Evolutionary conservation across 345 rosid species (phyloP).

Genomic region (Aquilaria sinensis): DNA sequence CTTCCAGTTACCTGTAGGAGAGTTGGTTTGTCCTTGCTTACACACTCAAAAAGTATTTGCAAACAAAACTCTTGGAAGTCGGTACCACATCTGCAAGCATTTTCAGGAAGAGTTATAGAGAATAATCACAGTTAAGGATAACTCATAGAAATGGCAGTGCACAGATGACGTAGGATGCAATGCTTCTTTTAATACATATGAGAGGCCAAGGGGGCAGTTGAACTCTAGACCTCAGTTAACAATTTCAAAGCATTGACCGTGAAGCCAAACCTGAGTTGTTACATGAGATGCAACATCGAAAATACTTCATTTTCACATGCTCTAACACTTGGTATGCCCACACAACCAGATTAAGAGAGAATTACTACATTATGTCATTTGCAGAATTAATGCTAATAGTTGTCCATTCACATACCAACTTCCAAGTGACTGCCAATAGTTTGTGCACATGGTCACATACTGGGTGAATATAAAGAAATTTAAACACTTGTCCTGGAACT

Average conservation of each 20-base stretch:
- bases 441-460: too few species aligned
- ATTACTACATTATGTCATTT: too few species aligned
- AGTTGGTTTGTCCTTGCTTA: constrained; percentile 96
- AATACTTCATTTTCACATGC: background rate
- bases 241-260: background rate
- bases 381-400: too few species aligned
- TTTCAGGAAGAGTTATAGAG: constrained; percentile 7
- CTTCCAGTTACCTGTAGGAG: constrained; percentile 67
- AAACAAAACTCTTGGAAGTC: constrained; percentile 94
- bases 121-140: background rate
- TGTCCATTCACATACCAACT: too few species aligned
- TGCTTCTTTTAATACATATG: too few species aligned
- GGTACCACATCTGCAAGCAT: constrained; percentile 58
- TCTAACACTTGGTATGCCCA: too few species aligned
- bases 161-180: background rate
- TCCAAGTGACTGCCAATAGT: too few species aligned
- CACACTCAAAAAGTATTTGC: constrained; percentile 90
- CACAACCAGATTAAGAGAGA: too few species aligned
- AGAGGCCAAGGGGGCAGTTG: background rate
- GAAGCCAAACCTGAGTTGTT: background rate
- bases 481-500: too few species aligned
- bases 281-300: background rate
- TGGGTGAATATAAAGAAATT: too few species aligned
- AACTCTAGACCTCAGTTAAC: background rate
- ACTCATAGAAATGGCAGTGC: too few species aligned